These are phyloP conservation scores for Serpula lacrymans DNA, from an alignment of 768 basidiomycete genomes.

Conservation along the genomic window DNA sequence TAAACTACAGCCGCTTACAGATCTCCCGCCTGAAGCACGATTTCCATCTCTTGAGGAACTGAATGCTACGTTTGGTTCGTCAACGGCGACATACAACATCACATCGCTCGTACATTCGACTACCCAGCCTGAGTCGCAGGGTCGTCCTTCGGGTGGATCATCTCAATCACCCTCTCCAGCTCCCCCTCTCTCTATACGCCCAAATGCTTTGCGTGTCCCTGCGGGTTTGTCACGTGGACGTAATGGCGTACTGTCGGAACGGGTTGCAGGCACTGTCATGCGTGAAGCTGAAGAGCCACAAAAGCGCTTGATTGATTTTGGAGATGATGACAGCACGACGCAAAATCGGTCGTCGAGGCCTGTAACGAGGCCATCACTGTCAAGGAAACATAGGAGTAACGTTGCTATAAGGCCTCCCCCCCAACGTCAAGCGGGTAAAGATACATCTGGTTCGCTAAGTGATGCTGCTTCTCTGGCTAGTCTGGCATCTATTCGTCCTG, in stretches of 20 bases:
- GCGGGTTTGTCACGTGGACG: conserved; percentile 13
- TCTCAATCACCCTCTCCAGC: conserved; percentile 6
- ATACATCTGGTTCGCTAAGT: conserved; percentile 7
- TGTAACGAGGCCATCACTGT: conserved; percentile 39
- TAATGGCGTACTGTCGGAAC: conserved; percentile 52
- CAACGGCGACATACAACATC: conserved; percentile 15
- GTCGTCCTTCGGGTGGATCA: too few relatives aligned
- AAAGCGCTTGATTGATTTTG: conserved; percentile 7
- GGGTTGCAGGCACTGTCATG: conserved; percentile 53
- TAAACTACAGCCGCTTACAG: conserved; percentile 34
- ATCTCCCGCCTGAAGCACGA: conserved; percentile 59
- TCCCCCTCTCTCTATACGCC: conserved; percentile 18
- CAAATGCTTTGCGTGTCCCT: conserved; percentile 16
- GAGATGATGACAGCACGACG: conserved; percentile 13
- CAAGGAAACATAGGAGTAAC: conserved; percentile 48
- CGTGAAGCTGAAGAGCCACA: conserved; percentile 32
- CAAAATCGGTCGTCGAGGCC: conserved; percentile 19
- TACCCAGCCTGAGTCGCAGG: conserved; percentile 12
- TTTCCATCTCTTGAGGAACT: conserved; percentile 89
- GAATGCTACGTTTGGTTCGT: conserved; percentile 48
- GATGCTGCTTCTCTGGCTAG: conserved; percentile 4
- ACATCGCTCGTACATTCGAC: conserved; percentile 11
- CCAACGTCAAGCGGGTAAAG: conserved; percentile 11
- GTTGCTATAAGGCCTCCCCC: conserved; percentile 39
- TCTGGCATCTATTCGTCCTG: conserved; percentile 16